Percentiles rank a stretch among this genome's conserved stretches.
Evolutionary conservation across 441 rosid species (phyloP).

Genomic region (Omphalea diandra): DNA sequence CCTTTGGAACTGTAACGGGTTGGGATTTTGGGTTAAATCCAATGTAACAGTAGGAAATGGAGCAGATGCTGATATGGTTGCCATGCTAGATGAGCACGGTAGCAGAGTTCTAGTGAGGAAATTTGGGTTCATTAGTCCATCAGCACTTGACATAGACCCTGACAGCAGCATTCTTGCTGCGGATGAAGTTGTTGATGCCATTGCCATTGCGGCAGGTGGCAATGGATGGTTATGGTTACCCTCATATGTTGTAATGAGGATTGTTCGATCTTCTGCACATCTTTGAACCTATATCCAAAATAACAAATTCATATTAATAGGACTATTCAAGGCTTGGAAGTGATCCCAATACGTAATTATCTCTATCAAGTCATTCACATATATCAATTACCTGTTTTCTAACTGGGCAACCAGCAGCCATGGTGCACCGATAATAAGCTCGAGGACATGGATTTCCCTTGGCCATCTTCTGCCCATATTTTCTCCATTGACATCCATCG

Average conservation of each 20-base stretch:
- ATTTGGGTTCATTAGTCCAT: slow-evolving; percentile 71
- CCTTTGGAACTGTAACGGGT: slow-evolving; percentile 48
- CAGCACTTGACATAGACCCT: slow-evolving; percentile 87
- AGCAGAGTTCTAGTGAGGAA: slow-evolving; percentile 67
- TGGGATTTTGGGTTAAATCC: slow-evolving; percentile 65
- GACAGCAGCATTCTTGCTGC: slow-evolving; percentile 88
- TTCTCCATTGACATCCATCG: background rate
- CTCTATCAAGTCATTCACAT: too few species aligned
- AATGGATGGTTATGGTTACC: slow-evolving; percentile 94
- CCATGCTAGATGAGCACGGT: slow-evolving; percentile 72
- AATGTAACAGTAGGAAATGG: slow-evolving; percentile 77
- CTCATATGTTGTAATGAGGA: slow-evolving; percentile 84
- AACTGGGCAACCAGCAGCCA: slow-evolving; percentile 90
- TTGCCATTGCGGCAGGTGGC: slow-evolving; percentile 81
- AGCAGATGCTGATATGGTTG: slow-evolving; percentile 68
- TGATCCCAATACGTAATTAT: too few species aligned
- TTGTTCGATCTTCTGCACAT: slow-evolving; percentile 82
- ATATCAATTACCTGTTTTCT: slow-evolving; percentile 80
- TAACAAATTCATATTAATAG: background rate
- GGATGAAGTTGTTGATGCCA: slow-evolving; percentile 90
- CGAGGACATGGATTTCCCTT: slow-evolving; percentile 21
- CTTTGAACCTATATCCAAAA: slow-evolving; percentile 65
- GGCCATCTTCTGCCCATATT: background rate
- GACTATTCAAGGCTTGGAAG: background rate
- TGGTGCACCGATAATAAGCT: slow-evolving; percentile 14